phyloP scores from a whole-genome alignment of 1,284 basidiomycete genomes.

The Sparassis latifolia region DNA sequence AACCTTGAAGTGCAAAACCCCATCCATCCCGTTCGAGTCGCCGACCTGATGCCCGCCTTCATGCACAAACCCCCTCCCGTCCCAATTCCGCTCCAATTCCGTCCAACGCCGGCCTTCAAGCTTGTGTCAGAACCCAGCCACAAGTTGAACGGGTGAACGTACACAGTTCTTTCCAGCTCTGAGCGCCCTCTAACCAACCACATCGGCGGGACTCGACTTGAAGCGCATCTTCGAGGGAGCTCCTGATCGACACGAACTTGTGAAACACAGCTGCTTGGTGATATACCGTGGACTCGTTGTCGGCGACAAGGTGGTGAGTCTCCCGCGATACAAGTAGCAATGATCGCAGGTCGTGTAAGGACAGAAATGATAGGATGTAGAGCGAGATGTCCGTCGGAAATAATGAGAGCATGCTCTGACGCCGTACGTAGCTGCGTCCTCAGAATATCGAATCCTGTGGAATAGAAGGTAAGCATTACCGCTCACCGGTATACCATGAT shows the following conservation, averaged over 20 bases:
- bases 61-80: conserved; percentile 12
- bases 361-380: conserved; percentile 16
- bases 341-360: conserved; percentile 12
- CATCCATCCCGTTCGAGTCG: neutral
- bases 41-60: conserved; percentile 12
- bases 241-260: conserved; percentile 12
- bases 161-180: conserved; percentile 20
- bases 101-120: conserved; percentile 11
- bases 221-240: conserved; percentile 13
- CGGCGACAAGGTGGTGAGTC: conserved; percentile 9
- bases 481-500: too few species aligned
- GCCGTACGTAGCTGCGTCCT: too few species aligned
- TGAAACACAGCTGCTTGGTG: conserved; percentile 20
- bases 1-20: conserved; percentile 11
- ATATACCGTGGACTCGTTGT: conserved; percentile 17
- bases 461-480: too few species aligned
- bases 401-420: conserved; percentile 7
- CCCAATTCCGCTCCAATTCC: conserved; percentile 16
- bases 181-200: conserved; percentile 10
- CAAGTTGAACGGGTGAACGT: conserved; percentile 1
- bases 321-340: conserved; percentile 13
- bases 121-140: too few species aligned
- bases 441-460: too few species aligned
- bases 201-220: neutral
- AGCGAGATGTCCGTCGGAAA: conserved; percentile 17